Base-by-base conservation (phyloP, 2,329 filamentous ascomycete genomes). In the Keithomyces neogunnii region DNA sequence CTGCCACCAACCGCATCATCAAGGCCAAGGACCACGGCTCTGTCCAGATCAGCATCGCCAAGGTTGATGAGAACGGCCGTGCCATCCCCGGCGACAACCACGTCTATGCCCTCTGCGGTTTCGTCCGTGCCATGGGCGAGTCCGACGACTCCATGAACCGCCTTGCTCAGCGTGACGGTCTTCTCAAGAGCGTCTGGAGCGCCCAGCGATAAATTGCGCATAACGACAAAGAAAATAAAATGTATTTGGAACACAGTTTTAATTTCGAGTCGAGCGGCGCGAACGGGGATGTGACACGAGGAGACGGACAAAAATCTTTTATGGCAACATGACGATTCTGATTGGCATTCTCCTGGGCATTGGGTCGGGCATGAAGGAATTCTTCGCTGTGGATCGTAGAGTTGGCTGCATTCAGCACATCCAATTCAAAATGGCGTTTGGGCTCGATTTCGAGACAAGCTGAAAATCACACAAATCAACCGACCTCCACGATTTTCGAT, bases 1-100 rank as follows among this genome's bases (percentile, higher is more conserved):
- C 84, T 75, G 91, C 91, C 67, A 96, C 92, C 75, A 95, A 95
- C 89, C 89, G 93, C 79, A 96, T 97, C 83, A 97, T 99, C 86
- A 96, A 96, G 82, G 90, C 93, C 81, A 96, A 97, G 82, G 93
- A 99, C 80, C 93, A 99, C 84, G 92, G 89, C 67, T 95, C 89
- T 59, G 93, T 97, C 66, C 93, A 99, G 78, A 89, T 99, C 76
- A 89, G 86, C 66, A 81, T 99, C 72, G 92, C 86, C 75, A 97
- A 96, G 82, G 93, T 99, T 67, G 92, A 97, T 76, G 93, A 99
- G 86, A 95, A 91, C 80, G 93, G 93, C 73, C 89, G 91, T 67
- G 90, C 91, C 62, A 69, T 84, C 78, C 89, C 89, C 64, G 90
- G 92, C 76, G 93, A 96, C 81, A 95, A 91, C 85, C 88, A 96